Evolutionary conservation across 768 basidiomycete species (phyloP).

Genomic region (Panaeolus cyanescens): DNA sequence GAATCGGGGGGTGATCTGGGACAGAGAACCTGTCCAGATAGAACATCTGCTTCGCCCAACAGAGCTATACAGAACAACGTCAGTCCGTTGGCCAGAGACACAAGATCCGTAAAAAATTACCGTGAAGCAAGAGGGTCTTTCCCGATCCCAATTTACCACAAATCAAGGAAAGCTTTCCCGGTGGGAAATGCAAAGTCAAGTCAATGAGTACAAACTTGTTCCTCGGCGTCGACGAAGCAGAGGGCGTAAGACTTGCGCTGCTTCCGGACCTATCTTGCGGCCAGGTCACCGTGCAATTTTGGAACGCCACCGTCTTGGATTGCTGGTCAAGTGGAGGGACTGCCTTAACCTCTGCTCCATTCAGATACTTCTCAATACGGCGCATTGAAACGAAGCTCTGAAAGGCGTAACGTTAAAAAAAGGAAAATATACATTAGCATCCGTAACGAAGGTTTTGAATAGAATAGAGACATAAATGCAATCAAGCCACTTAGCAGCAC

Average conservation of each 20-base stretch:
- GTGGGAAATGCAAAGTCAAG: conserved; percentile 75
- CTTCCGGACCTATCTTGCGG: conserved; percentile 63
- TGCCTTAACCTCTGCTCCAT: conserved; percentile 66
- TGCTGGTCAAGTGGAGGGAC: conserved; percentile 61
- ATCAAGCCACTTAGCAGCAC: background rate
- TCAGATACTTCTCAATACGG: conserved; percentile 90
- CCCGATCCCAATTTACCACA: conserved; percentile 91
- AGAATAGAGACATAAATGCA: background rate
- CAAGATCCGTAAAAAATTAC: conserved; percentile 30
- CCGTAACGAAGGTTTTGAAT: background rate
- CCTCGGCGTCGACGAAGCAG: conserved; percentile 69
- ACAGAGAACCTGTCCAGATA: conserved; percentile 79
- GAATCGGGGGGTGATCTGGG: conserved; percentile 85
- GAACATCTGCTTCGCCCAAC: conserved; percentile 84
- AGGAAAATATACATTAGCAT: background rate
- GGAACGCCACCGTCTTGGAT: conserved; percentile 67
- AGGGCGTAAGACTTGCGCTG: conserved; percentile 46
- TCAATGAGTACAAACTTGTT: conserved; percentile 83
- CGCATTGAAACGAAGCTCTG: conserved; percentile 82
- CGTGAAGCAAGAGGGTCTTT: conserved; percentile 81
- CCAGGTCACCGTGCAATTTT: conserved; percentile 90
- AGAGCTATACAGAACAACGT: conserved; percentile 46
- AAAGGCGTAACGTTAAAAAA: background rate
- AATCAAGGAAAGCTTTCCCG: conserved; percentile 76
- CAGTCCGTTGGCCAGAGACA: background rate